A percentile compares a stretch with the other conserved stretches of the same genome.
Evolutionary conservation across 768 basidiomycete genomes (phyloP).

Genomic region (Leccinum pellstonianum): DNA sequence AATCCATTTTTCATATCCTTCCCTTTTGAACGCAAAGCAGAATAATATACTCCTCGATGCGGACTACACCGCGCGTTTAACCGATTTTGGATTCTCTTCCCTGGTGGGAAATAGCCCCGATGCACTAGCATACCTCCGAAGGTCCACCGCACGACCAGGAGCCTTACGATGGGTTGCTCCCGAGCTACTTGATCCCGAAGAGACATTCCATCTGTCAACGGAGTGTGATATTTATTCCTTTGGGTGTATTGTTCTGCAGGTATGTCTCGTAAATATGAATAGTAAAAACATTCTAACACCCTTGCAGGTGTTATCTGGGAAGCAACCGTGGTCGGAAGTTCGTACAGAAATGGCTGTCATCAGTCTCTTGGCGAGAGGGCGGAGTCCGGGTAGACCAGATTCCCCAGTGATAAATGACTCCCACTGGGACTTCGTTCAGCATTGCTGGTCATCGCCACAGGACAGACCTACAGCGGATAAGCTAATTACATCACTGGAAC

Average conservation of each 20-base stretch:
- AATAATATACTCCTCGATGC: not conserved
- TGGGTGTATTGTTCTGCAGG: not conserved
- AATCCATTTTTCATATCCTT: not conserved
- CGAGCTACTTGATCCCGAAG: not conserved
- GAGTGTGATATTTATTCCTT: not conserved
- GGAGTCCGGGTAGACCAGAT: not conserved
- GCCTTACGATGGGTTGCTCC: not conserved
- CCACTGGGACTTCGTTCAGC: not conserved
- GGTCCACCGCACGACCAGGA: not conserved
- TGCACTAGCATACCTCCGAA: not conserved
- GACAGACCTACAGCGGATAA: too few relatives aligned
- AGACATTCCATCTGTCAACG: not conserved
- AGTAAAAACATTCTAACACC: too few relatives aligned
- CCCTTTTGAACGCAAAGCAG: not conserved
- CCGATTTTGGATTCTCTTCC: not conserved
- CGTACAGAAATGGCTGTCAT: not conserved
- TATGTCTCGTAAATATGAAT: too few relatives aligned
- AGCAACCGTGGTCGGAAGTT: not conserved
- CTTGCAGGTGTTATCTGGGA: not conserved
- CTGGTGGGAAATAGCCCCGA: not conserved
- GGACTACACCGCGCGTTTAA: not conserved
- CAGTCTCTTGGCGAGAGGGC: not conserved
- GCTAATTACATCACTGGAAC: too few relatives aligned
- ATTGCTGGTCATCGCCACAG: not conserved
- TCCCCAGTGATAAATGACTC: not conserved